phyloP scores from a whole-genome alignment of 495 filamentous ascomycete genomes.

The Tirmania nivea region DNA sequence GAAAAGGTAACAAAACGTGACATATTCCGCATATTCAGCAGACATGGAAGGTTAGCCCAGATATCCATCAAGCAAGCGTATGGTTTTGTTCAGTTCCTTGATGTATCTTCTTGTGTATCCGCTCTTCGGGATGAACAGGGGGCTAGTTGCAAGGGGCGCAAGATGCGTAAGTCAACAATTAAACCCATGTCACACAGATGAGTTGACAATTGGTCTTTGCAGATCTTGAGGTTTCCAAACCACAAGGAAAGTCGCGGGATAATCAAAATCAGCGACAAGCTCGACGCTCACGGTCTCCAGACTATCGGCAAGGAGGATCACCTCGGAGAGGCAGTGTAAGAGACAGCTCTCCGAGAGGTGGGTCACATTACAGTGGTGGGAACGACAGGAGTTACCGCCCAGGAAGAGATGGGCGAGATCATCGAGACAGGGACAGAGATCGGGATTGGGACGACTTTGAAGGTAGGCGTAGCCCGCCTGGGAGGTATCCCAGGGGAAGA shows the following conservation, averaged over 20 bases:
- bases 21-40: constrained; percentile 71
- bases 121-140: constrained; percentile 64
- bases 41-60: constrained; percentile 73
- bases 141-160: constrained; percentile 52
- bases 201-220: constrained; percentile 1
- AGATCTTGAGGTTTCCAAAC: constrained; percentile 90
- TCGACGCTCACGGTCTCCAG: constrained; percentile 49
- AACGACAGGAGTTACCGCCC: constrained; percentile 27
- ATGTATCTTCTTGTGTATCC: constrained; percentile 42
- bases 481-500: constrained; percentile 33
- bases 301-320: constrained; percentile 33
- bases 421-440: neutral
- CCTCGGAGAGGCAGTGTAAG: constrained; percentile 10
- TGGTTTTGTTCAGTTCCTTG: constrained; percentile 88
- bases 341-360: neutral
- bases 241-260: constrained; percentile 54
- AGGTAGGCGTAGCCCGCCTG: constrained; percentile 10
- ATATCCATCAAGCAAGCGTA: constrained; percentile 94
- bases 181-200: constrained; percentile 1
- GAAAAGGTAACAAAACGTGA: constrained; percentile 87
- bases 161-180: constrained; percentile 54
- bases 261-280: constrained; percentile 21
- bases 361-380: constrained; percentile 1
- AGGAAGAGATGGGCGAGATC: constrained; percentile 9
- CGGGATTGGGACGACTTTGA: constrained; percentile 1